phyloP scores from a whole-genome alignment of 1,139 yeast species.

The Zhuliangozyma blackwelliae region DNA sequence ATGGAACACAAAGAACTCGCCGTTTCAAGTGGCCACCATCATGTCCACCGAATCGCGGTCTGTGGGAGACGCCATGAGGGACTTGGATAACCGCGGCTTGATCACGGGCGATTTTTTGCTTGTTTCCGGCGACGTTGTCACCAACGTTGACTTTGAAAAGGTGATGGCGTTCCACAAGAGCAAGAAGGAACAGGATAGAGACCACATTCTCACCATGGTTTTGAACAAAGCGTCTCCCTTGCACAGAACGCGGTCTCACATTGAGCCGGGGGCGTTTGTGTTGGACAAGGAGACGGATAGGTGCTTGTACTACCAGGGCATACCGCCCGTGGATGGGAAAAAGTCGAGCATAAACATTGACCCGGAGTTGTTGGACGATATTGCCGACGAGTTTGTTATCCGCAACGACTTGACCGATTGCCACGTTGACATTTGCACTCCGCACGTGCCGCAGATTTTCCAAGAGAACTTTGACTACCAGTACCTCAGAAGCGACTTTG shows the following conservation, averaged over 20 bases:
- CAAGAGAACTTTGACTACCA: constrained; percentile 97
- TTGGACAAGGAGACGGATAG: constrained; percentile 68
- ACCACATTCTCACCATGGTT: constrained; percentile 92
- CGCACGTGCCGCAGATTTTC: constrained; percentile 91
- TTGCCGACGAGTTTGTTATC: constrained; percentile 66
- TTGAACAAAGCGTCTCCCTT: constrained; percentile 79
- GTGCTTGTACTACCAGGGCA: constrained; percentile 78
- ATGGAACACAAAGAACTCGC: constrained; percentile 73
- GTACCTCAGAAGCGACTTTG: constrained; percentile 77
- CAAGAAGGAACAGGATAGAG: constrained; percentile 71
- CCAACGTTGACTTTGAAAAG: constrained; percentile 76
- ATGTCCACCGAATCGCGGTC: constrained; percentile 86
- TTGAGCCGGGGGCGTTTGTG: constrained; percentile 81
- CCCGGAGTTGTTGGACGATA: constrained; percentile 75
- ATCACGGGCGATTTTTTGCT: constrained; percentile 85
- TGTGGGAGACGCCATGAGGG: constrained; percentile 97
- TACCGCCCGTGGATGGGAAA: constrained; percentile 59
- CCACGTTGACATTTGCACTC: constrained; percentile 91
- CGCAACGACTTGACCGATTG: constrained; percentile 95
- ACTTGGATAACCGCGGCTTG: constrained; percentile 83
- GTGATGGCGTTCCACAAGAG: constrained; percentile 71
- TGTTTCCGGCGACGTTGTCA: constrained; percentile 91
- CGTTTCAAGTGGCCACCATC: constrained; percentile 73
- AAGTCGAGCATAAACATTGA: constrained; percentile 64
- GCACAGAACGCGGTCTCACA: constrained; percentile 75